Conservation (phyloP, 768 basidiomycete species). For the Lentinus brumalis region DNA sequence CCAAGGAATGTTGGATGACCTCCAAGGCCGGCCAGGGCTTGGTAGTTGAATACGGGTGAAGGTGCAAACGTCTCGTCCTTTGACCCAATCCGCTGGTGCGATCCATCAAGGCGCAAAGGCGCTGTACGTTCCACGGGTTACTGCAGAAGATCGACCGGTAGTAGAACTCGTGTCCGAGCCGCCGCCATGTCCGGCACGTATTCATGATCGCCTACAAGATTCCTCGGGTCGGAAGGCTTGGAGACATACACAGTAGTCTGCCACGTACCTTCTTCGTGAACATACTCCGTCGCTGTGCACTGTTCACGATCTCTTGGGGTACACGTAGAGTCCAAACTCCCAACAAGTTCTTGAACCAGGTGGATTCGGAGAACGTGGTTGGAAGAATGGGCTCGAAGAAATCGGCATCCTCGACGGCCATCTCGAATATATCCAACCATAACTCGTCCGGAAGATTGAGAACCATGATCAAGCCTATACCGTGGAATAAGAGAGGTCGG, state of each 20-base stretch:
- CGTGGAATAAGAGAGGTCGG: not conserved
- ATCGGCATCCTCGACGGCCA: constrained; percentile 71
- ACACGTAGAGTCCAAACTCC: constrained; percentile 60
- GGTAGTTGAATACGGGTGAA: constrained; percentile 52
- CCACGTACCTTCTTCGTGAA: constrained; percentile 63
- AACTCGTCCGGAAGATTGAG: constrained; percentile 65
- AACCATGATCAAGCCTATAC: constrained; percentile 16
- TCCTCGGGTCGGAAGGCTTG: constrained; percentile 5
- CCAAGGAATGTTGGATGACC: constrained; percentile 54
- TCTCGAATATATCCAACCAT: constrained; percentile 68
- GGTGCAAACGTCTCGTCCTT: constrained; percentile 75
- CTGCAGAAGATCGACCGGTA: constrained; percentile 72
- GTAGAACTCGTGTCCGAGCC: constrained; percentile 63
- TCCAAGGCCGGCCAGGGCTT: constrained; percentile 43
- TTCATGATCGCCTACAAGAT: constrained; percentile 60
- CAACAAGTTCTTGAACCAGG: constrained; percentile 59
- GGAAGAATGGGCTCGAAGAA: constrained; percentile 64
- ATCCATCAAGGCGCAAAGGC: constrained; percentile 54
- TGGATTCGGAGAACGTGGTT: constrained; percentile 61
- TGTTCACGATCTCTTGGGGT: constrained; percentile 59
- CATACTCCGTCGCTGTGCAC: constrained; percentile 62
- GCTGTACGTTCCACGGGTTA: constrained; percentile 54
- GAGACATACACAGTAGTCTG: not conserved
- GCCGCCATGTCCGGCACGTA: constrained; percentile 67
- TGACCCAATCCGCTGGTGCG: constrained; percentile 58